Base-by-base conservation (phyloP, 805 yeast genomes). In the Monosporozyma servazzii region DNA sequence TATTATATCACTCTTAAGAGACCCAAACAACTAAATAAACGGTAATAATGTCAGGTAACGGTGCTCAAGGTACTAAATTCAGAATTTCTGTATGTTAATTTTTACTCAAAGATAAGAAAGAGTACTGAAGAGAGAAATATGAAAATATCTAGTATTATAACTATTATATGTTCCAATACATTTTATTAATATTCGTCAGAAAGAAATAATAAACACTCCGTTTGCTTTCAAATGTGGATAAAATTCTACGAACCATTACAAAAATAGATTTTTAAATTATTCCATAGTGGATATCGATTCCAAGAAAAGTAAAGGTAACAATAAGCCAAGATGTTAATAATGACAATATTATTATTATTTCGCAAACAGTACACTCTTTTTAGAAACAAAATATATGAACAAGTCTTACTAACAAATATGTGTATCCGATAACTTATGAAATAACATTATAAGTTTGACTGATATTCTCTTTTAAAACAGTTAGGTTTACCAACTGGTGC, bases 401-500 rank as follows among this genome's bases (percentile, higher is more conserved):
- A 45, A 45, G 5, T 23, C 27, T 46, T 46, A 46, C 43, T 37
- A 37, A 37, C 43, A 46, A 37, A 41, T 37, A 23, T 33, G 23
- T 13, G 7, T 45, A n/a, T 45, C 27, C 21, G 8, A 18, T 11
- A 7, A 31, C 6, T 18, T 23, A 36, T 23, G 6, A 33, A 36
- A 18, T 30, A 20, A 21, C 11, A 45, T 33, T 20, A 20, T n/a
- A 30, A 15, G 29, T n/a, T 11, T n/a, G 30, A 18, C 8, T 15
- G 15, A 27, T 17, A 6, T 20, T 8, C 15, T 33, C 21, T 49
- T 56, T 60, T 56, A 52, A 58, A 59, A 61, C 71, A 88, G 93
- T 88, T 93, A 80, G 99, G 96, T 84, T 86, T 93, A 75, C 99
- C 99, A 80, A 85, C 82, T 69, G 99, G 98, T 78, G 99, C 99